phyloP scores from a whole-genome alignment of 164 flowering plant genomes.

The Piper betle region DNA sequence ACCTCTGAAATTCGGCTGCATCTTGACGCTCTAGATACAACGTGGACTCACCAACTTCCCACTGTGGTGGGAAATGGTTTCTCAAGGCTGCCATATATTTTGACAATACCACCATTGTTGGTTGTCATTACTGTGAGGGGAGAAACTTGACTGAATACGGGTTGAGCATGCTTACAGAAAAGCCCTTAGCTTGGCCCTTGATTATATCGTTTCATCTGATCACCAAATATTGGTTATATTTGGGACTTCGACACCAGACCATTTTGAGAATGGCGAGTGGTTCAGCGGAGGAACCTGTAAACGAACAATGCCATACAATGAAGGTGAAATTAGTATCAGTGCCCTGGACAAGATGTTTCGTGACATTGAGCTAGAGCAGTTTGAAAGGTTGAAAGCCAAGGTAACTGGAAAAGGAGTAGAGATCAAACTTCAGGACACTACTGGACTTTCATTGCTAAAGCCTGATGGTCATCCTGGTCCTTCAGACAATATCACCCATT shows the following conservation, averaged over 20 bases:
- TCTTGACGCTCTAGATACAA: constrained; percentile 55
- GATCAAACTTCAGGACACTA: constrained; percentile 56
- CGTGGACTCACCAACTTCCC: constrained; percentile 42
- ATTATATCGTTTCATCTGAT: constrained; percentile 24
- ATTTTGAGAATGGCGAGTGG: constrained; percentile 93
- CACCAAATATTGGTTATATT: constrained; percentile 42
- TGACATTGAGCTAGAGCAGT: constrained; percentile 49
- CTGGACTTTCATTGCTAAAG: constrained; percentile 42
- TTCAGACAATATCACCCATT: constrained; percentile 58
- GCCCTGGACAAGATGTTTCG: constrained; percentile 32
- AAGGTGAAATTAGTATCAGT: constrained; percentile 43
- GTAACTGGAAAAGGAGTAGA: constrained; percentile 25
- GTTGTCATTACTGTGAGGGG: constrained; percentile 72
- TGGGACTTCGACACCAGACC: constrained; percentile 76
- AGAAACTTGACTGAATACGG: constrained; percentile 59
- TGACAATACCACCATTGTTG: constrained; percentile 42
- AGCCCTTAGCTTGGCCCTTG: constrained; percentile 27
- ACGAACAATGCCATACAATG: constrained; percentile 46
- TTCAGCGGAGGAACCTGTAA: constrained; percentile 67
- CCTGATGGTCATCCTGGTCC: constrained; percentile 99
- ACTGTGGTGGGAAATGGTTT: constrained; percentile 87
- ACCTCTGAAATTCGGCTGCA: constrained; percentile 53
- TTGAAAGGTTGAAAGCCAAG: constrained; percentile 23
- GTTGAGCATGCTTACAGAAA: constrained; percentile 45
- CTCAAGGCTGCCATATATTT: constrained; percentile 71